Percentiles rank a stretch among this genome's conserved stretches.
These are phyloP conservation scores for Pseudisothecium myosuroides DNA, from an alignment of 225 moss, liverwort and hornwort species.

Conservation along the genomic window DNA sequence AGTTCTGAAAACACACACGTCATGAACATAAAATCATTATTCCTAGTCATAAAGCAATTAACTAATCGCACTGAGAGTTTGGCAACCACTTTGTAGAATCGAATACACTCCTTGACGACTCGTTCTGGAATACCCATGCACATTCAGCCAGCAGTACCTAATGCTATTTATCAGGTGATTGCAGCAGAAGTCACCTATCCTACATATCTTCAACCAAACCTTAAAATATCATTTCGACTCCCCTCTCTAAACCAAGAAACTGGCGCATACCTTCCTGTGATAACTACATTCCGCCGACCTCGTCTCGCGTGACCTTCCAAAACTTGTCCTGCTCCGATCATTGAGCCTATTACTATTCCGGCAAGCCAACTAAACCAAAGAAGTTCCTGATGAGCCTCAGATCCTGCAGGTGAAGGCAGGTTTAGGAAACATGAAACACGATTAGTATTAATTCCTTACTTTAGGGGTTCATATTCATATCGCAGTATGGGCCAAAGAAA, in stretches of 20 bases:
- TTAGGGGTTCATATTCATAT: not conserved
- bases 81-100: not conserved
- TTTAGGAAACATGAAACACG: not conserved
- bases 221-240: not conserved
- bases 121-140: not conserved
- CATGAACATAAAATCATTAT: not conserved
- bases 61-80: not conserved
- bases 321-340: conserved; percentile 90
- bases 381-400: conserved; percentile 72
- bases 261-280: conserved; percentile 70
- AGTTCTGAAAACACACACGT: not conserved
- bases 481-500: not conserved
- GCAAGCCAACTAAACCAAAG: conserved; percentile 93
- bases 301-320: conserved; percentile 76
- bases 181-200: not conserved
- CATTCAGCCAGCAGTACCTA: not conserved
- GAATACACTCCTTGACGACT: not conserved
- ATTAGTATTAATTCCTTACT: not conserved
- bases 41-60: not conserved
- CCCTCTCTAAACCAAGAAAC: not conserved
- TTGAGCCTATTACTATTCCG: conserved; percentile 83
- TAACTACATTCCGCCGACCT: conserved; percentile 78
- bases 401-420: conserved; percentile 29
- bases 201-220: not conserved
- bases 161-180: not conserved